Evolutionary conservation across 169 alveolate species (phyloP), one percentile per base, ranked within the genome.

Genomic region (Amoebophrya sp.): DNA sequence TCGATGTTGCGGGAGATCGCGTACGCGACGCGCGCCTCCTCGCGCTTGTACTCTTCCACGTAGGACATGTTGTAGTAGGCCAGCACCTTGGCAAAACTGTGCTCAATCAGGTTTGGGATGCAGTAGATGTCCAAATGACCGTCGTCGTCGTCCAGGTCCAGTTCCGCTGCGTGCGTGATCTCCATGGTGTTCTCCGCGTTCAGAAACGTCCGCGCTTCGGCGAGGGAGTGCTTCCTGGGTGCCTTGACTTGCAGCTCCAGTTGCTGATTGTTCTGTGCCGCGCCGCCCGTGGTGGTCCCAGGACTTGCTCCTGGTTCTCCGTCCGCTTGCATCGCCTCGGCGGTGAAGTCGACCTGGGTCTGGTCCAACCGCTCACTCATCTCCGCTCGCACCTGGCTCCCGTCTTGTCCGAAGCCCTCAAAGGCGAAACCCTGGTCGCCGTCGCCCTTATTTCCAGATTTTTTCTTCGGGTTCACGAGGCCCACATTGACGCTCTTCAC

Each of bases 41-140:
- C 83, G 38, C 83, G 83, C 83, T 66, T 66, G 83, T 66, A 66
- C 35, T 66, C 83, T 3, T 66, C 83, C 35, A 66, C 83, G 83
- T 66, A 66, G 35, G 29, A 25, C 2, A 66, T 0, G 32, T 66
- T 66, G 83, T 66, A 66, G 83, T 66, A 66, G 35, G 83, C 83
- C 35, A 66, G 83, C 29, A 66, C 83, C 83, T 66, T 66, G 32
- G 83, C 83, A 25, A 66, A 66, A 0, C 32, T 7, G 7, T 18
- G 35, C 83, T 66, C 83, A 0, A 25, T n/a, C 35, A 66, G 32
- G 35, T 18, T 66, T 25, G 83, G 83, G 38, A 66, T 12, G 83
- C 83, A 66, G 83, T 66, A 66, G 35, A 66, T 25, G 18, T 66
- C 83, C 83, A 66, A 25, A 25, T 66, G 12, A 3, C 83, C 83